Evolutionary conservation across 495 filamentous ascomycete genomes (phyloP).

Genomic region (Daldinia loculata): DNA sequence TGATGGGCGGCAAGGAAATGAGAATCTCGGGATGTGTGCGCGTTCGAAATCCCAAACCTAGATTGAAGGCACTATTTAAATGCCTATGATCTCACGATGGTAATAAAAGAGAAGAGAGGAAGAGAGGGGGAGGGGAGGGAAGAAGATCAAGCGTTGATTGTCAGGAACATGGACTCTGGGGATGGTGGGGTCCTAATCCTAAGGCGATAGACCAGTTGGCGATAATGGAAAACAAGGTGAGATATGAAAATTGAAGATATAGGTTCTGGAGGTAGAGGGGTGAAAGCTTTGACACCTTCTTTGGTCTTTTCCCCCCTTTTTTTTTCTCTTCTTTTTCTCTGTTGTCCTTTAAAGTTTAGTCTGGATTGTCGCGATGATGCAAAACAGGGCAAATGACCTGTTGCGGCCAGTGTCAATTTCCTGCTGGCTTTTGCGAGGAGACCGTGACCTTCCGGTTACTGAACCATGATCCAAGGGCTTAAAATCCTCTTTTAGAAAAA

Average conservation of each 20-base stretch:
- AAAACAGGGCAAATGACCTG: slow-evolving; percentile 26
- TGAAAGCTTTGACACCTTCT: too few relatives aligned
- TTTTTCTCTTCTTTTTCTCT: not conserved
- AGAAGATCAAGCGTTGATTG: slow-evolving; percentile 28
- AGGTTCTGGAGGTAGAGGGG: too few relatives aligned
- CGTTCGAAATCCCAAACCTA: slow-evolving; percentile 5
- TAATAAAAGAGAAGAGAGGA: not conserved
- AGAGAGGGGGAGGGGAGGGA: not conserved
- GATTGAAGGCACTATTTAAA: not conserved
- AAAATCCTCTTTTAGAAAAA: slow-evolving; percentile 26
- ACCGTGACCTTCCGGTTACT: slow-evolving; percentile 23
- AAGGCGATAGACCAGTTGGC: slow-evolving; percentile 23
- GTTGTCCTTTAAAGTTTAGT: not conserved
- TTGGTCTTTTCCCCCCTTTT: not conserved
- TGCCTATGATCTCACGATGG: slow-evolving; percentile 4
- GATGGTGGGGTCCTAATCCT: slow-evolving; percentile 35
- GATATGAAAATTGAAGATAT: not conserved
- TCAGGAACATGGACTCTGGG: slow-evolving; percentile 30
- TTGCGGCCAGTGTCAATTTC: slow-evolving; percentile 22
- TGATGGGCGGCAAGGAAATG: slow-evolving; percentile 51
- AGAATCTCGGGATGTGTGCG: slow-evolving; percentile 11
- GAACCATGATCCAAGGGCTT: slow-evolving; percentile 31
- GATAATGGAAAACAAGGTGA: slow-evolving; percentile 25
- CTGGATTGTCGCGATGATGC: slow-evolving; percentile 23
- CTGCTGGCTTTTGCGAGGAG: slow-evolving; percentile 17